Evolutionary conservation across 2,329 filamentous ascomycete genomes (phyloP).

Genomic region (Cryphonectria radicalis): DNA sequence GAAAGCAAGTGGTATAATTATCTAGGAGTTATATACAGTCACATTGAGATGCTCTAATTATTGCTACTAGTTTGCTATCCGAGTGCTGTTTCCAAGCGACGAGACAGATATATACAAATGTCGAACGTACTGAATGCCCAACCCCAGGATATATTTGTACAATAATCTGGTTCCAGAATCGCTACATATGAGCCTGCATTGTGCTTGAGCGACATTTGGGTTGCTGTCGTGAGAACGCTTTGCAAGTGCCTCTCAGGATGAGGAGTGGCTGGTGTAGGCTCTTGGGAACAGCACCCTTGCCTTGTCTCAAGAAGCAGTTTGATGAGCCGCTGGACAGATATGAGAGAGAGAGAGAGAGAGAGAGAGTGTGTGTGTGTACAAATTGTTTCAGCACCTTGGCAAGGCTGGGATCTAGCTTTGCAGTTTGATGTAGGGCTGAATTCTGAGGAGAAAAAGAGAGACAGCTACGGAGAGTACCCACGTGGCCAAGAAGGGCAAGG

Average conservation of each 20-base stretch:
- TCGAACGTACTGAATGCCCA: neutral
- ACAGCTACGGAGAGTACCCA: neutral
- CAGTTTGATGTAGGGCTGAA: neutral
- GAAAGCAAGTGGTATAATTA: neutral
- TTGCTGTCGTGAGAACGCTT: neutral
- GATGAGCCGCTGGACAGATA: neutral
- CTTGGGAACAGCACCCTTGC: neutral
- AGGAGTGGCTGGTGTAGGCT: neutral
- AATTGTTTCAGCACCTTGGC: neutral
- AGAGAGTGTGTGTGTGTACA: no score
- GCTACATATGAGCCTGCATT: neutral
- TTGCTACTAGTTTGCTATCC: neutral
- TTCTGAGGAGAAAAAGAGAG: neutral
- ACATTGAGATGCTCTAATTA: neutral
- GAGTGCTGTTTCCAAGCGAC: neutral
- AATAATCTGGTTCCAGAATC: neutral
- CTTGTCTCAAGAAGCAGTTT: neutral
- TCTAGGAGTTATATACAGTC: neutral
- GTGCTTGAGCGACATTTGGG: neutral
- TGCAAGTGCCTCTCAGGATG: neutral
- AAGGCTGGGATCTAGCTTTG: neutral
- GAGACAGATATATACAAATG: neutral
- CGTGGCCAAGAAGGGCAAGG: neutral
- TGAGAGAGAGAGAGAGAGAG: neutral
- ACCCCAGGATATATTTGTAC: neutral